Conservation (phyloP, 495 filamentous ascomycete species). For the Daldinia caldariorum region DNA sequence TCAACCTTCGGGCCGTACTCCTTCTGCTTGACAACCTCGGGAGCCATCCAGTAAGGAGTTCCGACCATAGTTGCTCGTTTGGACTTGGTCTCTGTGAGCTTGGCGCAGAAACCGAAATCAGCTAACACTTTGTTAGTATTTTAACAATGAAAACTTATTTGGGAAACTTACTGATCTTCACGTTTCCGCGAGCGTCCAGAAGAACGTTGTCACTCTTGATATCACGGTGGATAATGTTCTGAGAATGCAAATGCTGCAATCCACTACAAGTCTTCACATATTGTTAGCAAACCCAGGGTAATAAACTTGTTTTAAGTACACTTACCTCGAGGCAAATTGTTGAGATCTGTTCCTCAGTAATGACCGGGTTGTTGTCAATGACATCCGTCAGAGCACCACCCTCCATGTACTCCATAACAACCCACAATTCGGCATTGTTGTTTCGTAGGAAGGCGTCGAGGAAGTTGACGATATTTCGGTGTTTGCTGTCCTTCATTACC, state of each 20-base stretch:
- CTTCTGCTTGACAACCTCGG: conserved; percentile 98
- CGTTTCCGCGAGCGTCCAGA: conserved; percentile 89
- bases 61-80: conserved; percentile 99
- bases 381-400: conserved; percentile 97
- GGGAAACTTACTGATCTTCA: conserved; percentile 88
- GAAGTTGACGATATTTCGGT: conserved; percentile 99
- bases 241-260: conserved; percentile 89
- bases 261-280: conserved; percentile 86
- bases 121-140: conserved; percentile 64
- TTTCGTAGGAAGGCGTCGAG: conserved; percentile 95
- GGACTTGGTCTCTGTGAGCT: conserved; percentile 94
- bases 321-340: conserved; percentile 94
- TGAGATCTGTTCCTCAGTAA: conserved; percentile 95
- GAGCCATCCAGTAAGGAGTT: conserved; percentile 99
- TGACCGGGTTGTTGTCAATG: conserved; percentile 92
- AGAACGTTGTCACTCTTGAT: conserved; percentile 99
- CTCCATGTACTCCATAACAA: conserved; percentile 99
- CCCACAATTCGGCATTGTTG: conserved; percentile 92
- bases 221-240: conserved; percentile 98
- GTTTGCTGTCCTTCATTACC: conserved; percentile 99
- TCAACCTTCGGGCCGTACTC: conserved; percentile 98
- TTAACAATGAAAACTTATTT: background rate
- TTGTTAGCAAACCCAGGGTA: conserved; percentile 49
- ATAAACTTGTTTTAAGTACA: conserved; percentile 22
- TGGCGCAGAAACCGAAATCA: conserved; percentile 99